phyloP scores from a whole-genome alignment of 2,329 filamentous ascomycete species.

The Pseudofabraea citricarpa region DNA sequence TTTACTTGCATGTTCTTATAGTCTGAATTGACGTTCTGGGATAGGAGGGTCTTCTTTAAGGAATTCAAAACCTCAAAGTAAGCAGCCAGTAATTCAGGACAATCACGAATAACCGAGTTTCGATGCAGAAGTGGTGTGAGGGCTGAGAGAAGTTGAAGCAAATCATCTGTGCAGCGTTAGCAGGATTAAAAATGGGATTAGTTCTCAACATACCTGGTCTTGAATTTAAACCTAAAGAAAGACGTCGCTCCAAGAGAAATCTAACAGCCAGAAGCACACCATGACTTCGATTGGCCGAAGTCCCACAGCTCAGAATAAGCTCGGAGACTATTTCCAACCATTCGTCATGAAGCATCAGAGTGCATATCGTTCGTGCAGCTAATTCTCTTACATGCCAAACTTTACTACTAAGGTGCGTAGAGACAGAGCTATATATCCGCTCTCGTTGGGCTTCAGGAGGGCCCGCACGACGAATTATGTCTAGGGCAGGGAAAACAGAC shows the following conservation, averaged over 20 bases:
- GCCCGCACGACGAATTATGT: conserved; percentile 69
- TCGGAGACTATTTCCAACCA: conserved; percentile 40
- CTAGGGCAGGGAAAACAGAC: conserved; percentile 77
- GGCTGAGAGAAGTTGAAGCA: not conserved
- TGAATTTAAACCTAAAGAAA: conserved; percentile 34
- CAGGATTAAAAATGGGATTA: not conserved
- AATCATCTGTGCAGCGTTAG: conserved; percentile 25
- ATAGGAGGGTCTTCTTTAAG: too few relatives aligned
- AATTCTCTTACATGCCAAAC: conserved; percentile 82
- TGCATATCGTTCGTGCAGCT: conserved; percentile 67
- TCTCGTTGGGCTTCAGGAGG: conserved; percentile 53
- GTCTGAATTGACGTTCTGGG: too few relatives aligned
- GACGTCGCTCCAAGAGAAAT: conserved; percentile 51
- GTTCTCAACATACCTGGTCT: conserved; percentile 37
- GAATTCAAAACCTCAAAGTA: conserved; percentile 29
- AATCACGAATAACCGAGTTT: not conserved
- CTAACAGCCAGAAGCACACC: conserved; percentile 52
- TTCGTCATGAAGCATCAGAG: conserved; percentile 48
- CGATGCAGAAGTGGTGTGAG: not conserved
- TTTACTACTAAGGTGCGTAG: conserved; percentile 59
- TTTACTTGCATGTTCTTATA: too few relatives aligned
- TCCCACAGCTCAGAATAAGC: conserved; percentile 18
- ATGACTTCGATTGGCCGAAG: conserved; percentile 49
- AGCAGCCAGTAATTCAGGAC: conserved; percentile 21
- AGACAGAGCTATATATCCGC: conserved; percentile 53